Conservation (phyloP, 148 eudicot genomes). For the Bassia scoparia region DNA sequence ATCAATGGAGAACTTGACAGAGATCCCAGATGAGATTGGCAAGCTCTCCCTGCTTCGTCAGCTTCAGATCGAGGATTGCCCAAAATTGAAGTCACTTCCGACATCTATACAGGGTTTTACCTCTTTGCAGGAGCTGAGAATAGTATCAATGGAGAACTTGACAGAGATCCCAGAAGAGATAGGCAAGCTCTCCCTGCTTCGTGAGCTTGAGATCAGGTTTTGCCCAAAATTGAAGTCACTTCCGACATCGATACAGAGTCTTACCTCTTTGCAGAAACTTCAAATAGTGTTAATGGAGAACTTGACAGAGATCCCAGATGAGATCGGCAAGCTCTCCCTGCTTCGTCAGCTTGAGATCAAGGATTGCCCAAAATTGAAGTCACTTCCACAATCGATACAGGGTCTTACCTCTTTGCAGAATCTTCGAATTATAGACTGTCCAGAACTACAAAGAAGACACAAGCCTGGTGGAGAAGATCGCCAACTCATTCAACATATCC, state of each 20-base stretch:
- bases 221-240: neutral
- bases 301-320: neutral
- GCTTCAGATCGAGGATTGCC: neutral
- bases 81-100: neutral
- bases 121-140: neutral
- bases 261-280: neutral
- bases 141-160: neutral
- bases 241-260: neutral
- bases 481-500: conserved; percentile 13
- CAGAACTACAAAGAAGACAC: neutral
- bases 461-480: neutral
- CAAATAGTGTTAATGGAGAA: neutral
- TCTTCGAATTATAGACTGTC: neutral
- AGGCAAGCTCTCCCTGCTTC: neutral
- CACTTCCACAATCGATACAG: neutral
- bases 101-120: neutral
- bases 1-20: neutral
- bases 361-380: neutral
- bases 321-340: neutral
- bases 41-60: neutral
- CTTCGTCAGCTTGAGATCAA: neutral
- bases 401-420: neutral
- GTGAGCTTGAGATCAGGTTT: accelerated
- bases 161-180: neutral
- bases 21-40: neutral